Evolutionary conservation across 257 asterid species (phyloP), one percentile per base, ranked within the genome.

Genomic region (Plantago elongata): DNA sequence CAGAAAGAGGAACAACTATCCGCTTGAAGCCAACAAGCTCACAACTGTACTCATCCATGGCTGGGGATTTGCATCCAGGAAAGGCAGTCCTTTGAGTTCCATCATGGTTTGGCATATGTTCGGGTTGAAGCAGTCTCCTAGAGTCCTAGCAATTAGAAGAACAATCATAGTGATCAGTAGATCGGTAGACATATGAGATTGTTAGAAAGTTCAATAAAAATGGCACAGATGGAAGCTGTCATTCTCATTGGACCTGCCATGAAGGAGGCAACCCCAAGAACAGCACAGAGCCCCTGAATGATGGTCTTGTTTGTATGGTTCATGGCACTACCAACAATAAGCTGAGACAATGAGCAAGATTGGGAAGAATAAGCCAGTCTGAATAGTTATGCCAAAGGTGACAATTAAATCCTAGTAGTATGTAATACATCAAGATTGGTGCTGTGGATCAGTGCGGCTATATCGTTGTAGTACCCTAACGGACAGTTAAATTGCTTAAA

Each of bases 181-280:
- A 88, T 84, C 68, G 98, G 96, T 66, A 90, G 85, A 66, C 88
- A 69, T 67, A 88, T 85, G 50, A 90, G 96, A 79, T 90, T 88
- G 78, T 90, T 90, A 13, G 96, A 85, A 16, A 90, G 95, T 76
- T 90, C 96, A 22, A 90, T 90, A 66, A 90, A 88, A 78, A 90
- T 90, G 72, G 85, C 95, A 61, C 98, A 90, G 5, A 88, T 80
- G 14, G 96, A 90, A 51, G 88, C 93, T 0, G 94, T 90, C 95
- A 87, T 87, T 72, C 96, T 83, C 97, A 90, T 90, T 40, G 97
- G 87, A 74, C 96, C 97, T 27, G 93, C 94, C 96, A 90, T 85
- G 60, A 85, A 86, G 61, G 97, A 75, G 44, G 95, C 97, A 13
- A 95, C 94, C 51, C 96, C 97, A 43, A 90, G 93, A 63, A 90